Evolutionary conservation across 148 eudicot species (phyloP), one percentile per base, ranked within the genome.

Genomic region (Vaccinium myrtillus): DNA sequence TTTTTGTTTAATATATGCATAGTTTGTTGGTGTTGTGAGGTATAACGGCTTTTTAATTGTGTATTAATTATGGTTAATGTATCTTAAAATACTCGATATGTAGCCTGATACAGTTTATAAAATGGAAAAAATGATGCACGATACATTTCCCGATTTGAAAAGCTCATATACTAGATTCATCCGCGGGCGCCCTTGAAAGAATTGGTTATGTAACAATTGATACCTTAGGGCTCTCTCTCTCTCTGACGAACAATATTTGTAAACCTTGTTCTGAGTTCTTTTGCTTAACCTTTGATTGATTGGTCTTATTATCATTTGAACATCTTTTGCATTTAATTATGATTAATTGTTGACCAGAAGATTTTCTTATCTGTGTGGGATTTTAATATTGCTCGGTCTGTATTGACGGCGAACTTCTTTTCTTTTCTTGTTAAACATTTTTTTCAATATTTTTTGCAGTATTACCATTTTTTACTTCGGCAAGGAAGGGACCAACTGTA

Each of bases 381-480:
- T 81, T 81, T 65, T 61, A 25, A 12, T 43, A 59, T 25, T 32
- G 3, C 39, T 43, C 61, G 53, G 23, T 19, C 7, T 9, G 65
- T 7, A 48, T 23, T n/a, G 56, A 46, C n/a, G 6, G 19, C 49
- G 27, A 46, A 54, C 74, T 56, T 63, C 18, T 51, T 51, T 65
- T 54, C 11, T 50, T 51, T 71, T 36, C 25, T 50, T 82, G 48
- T 79, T 18, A 10, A 12, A 54, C 36, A 19, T 5, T 58, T 25
- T 19, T 71, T 19, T 55, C 27, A 6, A 16, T 65, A 50, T 63
- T 53, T 39, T n/a, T 67, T 69, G 70, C 92, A 91, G 92, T 39
- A 87, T 91, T 30, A 91, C 92, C 30, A 83, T 91, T 78, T 84
- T 87, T 81, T 91, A 88, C 85, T 91, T 91, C 65, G 92, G 89